Evolutionary conservation across 179 eudicot species (phyloP).

Genomic region (Spinacia oleracea): DNA sequence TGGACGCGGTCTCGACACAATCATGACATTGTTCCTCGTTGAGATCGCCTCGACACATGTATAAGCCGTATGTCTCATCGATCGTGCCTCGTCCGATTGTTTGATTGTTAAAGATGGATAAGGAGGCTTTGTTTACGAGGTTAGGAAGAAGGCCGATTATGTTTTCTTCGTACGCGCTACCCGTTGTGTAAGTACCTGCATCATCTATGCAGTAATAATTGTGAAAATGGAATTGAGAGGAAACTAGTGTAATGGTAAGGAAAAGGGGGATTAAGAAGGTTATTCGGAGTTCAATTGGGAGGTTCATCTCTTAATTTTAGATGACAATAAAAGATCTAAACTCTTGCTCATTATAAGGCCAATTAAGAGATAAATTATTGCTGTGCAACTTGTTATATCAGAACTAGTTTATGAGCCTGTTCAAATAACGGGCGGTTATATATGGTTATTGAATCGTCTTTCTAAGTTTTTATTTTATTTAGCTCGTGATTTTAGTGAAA

Average conservation of each 20-base stretch:
- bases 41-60: constrained; percentile 48
- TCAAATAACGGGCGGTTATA: no score
- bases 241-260: neutral
- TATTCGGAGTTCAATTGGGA: neutral
- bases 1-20: constrained; percentile 1
- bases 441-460: no score
- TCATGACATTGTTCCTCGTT: constrained; percentile 23
- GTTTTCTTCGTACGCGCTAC: constrained; percentile 18
- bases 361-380: no score
- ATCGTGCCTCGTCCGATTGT: constrained; percentile 12
- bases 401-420: no score
- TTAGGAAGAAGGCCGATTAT: constrained; percentile 9
- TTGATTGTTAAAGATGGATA: constrained; percentile 20
- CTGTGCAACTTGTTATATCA: no score
- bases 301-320: neutral
- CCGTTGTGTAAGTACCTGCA: constrained; percentile 13
- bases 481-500: no score
- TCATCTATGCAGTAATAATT: neutral
- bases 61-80: constrained; percentile 26
- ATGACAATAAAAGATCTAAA: no score
- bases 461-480: no score
- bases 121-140: constrained; percentile 24
- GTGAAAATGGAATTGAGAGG: neutral
- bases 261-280: neutral
- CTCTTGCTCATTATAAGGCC: neutral